These are phyloP conservation scores for Entrophospora sp. DNA, from an alignment of 192 early-diverging fungal species.

Conservation along the genomic window DNA sequence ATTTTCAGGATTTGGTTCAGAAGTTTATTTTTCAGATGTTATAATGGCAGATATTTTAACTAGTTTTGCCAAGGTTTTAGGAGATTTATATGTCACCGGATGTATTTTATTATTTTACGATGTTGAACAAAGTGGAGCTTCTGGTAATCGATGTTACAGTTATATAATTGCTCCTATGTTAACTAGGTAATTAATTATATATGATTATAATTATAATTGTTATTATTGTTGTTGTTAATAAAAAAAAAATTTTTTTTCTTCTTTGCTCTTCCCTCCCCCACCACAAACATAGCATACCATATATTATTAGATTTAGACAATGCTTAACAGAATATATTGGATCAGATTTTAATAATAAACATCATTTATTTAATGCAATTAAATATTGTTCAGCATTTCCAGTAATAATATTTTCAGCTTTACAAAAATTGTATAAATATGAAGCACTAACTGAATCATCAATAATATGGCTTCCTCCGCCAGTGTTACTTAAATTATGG, in stretches of 20 bases:
- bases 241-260: neutral
- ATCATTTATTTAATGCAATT: conserved; percentile 86
- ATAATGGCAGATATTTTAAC: conserved; percentile 94
- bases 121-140: conserved; percentile 20
- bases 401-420: conserved; percentile 51
- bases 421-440: conserved; percentile 34
- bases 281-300: conserved; percentile 54
- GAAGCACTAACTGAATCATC: conserved; percentile 19
- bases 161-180: conserved; percentile 50
- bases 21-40: conserved; percentile 67
- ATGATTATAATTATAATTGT: no score
- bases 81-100: conserved; percentile 64
- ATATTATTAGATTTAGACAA: conserved; percentile 68
- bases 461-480: conserved; percentile 22
- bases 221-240: neutral
- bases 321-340: conserved; percentile 66
- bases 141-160: conserved; percentile 34
- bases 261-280: neutral
- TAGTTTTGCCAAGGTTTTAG: conserved; percentile 81
- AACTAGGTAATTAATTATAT: conserved; percentile 48
- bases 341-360: conserved; percentile 35
- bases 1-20: conserved; percentile 37
- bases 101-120: conserved; percentile 50
- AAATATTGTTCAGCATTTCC: conserved; percentile 87
- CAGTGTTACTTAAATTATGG: conserved; percentile 29